Evolutionary conservation across 768 basidiomycete species (phyloP), one percentile per base, ranked within the genome.

Genomic region (Lepiota subincarnata): DNA sequence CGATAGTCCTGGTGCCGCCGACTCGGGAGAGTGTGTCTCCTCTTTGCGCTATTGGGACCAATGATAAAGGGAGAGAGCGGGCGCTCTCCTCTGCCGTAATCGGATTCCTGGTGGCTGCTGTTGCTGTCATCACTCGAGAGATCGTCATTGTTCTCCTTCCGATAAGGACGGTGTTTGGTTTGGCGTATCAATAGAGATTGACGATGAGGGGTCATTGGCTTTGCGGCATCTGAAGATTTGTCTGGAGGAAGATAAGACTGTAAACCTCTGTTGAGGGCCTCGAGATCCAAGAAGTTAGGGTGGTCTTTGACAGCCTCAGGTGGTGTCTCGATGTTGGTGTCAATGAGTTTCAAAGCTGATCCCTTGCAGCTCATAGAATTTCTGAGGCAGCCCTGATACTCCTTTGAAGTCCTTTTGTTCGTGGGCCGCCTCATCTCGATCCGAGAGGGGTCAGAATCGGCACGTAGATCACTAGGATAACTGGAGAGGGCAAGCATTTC

Each of bases 401-500:
- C 38, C 16, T 24, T 53, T 31, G 53, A 42, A 39, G 31, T 28
- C 14, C 46, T 31, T 39, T 54, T 48, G 13, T 14, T 36, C 2
- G 18, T 26, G 14, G 24, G 2, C 10, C 22, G 28, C 12, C 39
- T 35, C 5, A 35, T n/a, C 4, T 47, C 8, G 14, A 14, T 28
- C 16, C 22, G 31, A 28, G n/a, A 12, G 24, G 5, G 7, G 13
- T 42, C 16, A n/a, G n/a, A 18, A 16, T 40, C 16, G 11, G 8
- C 41, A 6, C 13, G 14, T 14, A 37, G 22, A 22, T 35, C 14
- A 12, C 51, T 35, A 7, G 50, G 20, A 10, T 18, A 39, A n/a
- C 6, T 36, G n/a, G 22, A 37, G 26, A 53, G 47, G 0, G 55
- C 13, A 10, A 64, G 45, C 35, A 49, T 47, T 47, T 62, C 63